Conservation (phyloP, 163 green algal species). For the Scenedesmus sp. region DNA sequence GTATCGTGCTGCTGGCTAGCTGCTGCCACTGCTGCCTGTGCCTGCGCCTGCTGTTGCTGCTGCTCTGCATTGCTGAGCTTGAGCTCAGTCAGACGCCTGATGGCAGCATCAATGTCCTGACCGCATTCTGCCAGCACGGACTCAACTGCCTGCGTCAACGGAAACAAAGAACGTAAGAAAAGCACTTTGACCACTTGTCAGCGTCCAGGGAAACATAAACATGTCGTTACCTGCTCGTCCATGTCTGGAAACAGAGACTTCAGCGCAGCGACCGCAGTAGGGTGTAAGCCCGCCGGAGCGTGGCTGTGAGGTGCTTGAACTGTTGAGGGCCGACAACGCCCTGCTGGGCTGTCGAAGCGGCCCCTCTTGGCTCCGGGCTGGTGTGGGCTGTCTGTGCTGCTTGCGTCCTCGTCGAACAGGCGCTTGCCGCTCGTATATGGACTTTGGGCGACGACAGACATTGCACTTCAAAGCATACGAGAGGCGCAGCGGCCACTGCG, state of each 20-base stretch:
- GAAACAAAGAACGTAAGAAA: background rate
- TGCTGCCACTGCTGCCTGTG: constrained; percentile 36
- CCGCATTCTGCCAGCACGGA: constrained; percentile 84
- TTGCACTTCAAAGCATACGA: constrained; percentile 18
- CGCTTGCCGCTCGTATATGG: constrained; percentile 55
- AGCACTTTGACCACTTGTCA: background rate
- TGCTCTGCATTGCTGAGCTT: constrained; percentile 57
- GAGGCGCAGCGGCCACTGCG: constrained; percentile 1
- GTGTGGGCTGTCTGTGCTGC: constrained; percentile 1
- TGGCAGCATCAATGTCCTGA: constrained; percentile 90
- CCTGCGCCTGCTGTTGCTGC: constrained; percentile 8
- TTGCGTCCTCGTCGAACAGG: constrained; percentile 53
- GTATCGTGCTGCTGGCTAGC: constrained; percentile 23
- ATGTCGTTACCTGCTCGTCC: constrained; percentile 74
- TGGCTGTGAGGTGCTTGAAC: background rate
- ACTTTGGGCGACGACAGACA: constrained; percentile 55
- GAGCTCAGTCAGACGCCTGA: constrained; percentile 83
- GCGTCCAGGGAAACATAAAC: background rate
- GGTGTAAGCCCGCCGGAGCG: constrained; percentile 40
- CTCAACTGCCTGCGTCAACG: constrained; percentile 65
- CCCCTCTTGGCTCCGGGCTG: constrained; percentile 52
- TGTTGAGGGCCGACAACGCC: constrained; percentile 27
- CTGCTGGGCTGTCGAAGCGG: constrained; percentile 58
- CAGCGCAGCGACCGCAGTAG: constrained; percentile 65
- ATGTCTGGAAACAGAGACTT: constrained; percentile 80